Percentiles rank a stretch among this genome's conserved stretches.
Evolutionary conservation across 1,284 basidiomycete genomes (phyloP).

Genomic region (Boletus hoseneyae): DNA sequence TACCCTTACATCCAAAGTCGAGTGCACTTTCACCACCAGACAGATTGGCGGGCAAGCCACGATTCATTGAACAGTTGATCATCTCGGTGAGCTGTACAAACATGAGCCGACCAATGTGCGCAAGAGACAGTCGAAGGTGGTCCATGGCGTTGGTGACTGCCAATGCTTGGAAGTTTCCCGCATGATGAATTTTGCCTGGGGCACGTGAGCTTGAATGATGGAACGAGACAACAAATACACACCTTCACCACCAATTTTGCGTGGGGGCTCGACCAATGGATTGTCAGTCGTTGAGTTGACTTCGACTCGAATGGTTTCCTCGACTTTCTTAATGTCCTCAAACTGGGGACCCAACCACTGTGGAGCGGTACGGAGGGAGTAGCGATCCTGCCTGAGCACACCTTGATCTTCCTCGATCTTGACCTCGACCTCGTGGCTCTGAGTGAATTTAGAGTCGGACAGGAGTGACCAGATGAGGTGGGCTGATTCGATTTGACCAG

Average conservation of each 20-base stretch:
- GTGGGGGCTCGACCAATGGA: constrained; percentile 30
- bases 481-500: constrained; percentile 80
- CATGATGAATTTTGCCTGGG: constrained; percentile 70
- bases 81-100: constrained; percentile 85
- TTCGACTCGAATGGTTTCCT: constrained; percentile 66
- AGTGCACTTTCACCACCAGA: constrained; percentile 81
- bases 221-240: not conserved
- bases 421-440: constrained; percentile 56
- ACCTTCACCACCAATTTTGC: constrained; percentile 20
- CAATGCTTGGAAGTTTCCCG: constrained; percentile 89
- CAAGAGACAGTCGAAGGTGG: constrained; percentile 76
- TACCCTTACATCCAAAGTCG: constrained; percentile 82
- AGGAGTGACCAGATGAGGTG: constrained; percentile 62
- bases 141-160: constrained; percentile 87
- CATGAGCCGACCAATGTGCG: constrained; percentile 80
- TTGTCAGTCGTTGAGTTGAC: constrained; percentile 67
- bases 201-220: constrained; percentile 51
- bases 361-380: constrained; percentile 73
- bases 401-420: constrained; percentile 69
- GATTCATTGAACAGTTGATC: constrained; percentile 79
- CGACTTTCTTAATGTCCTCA: constrained; percentile 72
- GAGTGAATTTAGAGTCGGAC: constrained; percentile 67
- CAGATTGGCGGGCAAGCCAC: constrained; percentile 76
- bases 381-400: constrained; percentile 57
- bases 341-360: constrained; percentile 87